Percentiles rank a stretch among this genome's conserved stretches.
Conservation (phyloP, 257 asterid genomes). For the Gentiana macrophylla region DNA sequence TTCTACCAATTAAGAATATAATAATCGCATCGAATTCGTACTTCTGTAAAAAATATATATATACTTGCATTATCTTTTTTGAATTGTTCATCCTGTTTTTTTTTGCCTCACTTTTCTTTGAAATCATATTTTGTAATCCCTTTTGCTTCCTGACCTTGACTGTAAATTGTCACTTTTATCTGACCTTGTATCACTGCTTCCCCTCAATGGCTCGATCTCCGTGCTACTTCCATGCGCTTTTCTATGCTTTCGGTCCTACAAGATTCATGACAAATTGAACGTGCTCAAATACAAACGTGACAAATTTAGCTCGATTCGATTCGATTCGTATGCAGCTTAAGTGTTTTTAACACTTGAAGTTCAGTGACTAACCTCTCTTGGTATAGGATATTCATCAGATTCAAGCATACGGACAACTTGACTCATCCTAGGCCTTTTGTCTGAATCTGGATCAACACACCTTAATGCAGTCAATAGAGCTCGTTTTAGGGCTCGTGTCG, state of each 20-base stretch:
- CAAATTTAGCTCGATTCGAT: not conserved
- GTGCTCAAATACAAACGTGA: not conserved
- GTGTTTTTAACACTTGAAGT: too few species aligned
- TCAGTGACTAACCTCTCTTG: slow-evolving; percentile 34
- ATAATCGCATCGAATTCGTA: slow-evolving; percentile 2
- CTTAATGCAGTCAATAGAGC: slow-evolving; percentile 89
- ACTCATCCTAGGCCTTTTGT: slow-evolving; percentile 93
- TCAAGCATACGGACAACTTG: slow-evolving; percentile 97
- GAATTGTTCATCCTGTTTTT: not conserved
- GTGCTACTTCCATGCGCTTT: slow-evolving; percentile 51
- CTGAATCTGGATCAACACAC: slow-evolving; percentile 99
- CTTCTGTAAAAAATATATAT: slow-evolving; percentile 6
- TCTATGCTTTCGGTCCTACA: slow-evolving; percentile 82
- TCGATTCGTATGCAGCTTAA: too few species aligned
- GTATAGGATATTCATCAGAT: slow-evolving; percentile 93
- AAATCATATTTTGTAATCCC: slow-evolving; percentile 15
- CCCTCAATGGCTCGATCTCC: slow-evolving; percentile 50
- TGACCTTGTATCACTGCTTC: slow-evolving; percentile 37
- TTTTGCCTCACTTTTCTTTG: not conserved
- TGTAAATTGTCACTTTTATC: slow-evolving; percentile 77
- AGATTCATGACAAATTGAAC: not conserved
- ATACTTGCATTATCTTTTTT: slow-evolving; percentile 8
- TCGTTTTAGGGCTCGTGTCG: slow-evolving; percentile 85
- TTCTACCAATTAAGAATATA: not conserved
- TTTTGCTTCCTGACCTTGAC: slow-evolving; percentile 29